Percentiles rank a stretch among this genome's conserved stretches.
phyloP scores from a whole-genome alignment of 2,329 filamentous ascomycete species.

The Karstenula rhodostoma region DNA sequence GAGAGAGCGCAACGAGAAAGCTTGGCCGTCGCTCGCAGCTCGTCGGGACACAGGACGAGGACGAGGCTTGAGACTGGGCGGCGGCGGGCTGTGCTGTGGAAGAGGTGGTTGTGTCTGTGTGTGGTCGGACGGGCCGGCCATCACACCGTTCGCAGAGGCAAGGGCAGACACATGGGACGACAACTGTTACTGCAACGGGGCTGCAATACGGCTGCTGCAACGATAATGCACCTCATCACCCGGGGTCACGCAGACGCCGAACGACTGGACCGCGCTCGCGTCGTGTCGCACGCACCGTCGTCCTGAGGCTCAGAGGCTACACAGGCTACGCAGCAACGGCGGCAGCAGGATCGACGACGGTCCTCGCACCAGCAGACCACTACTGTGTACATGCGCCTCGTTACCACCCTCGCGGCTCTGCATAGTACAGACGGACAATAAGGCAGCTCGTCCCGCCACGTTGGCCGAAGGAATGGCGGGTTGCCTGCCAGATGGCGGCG shows the following conservation, averaged over 20 bases:
- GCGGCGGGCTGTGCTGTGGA: background rate
- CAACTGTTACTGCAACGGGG: conserved; percentile 3
- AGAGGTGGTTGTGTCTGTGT: background rate
- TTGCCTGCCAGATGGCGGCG: conserved; percentile 25
- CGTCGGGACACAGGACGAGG: conserved; percentile 23
- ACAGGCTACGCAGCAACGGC: conserved; percentile 17
- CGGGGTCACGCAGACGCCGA: conserved; percentile 4
- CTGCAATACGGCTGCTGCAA: conserved; percentile 6
- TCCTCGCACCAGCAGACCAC: conserved; percentile 24
- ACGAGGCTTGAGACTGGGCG: background rate
- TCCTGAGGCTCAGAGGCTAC: background rate
- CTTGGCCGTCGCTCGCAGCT: conserved; percentile 23
- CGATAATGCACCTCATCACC: conserved; percentile 17
- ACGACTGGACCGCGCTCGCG: conserved; percentile 3
- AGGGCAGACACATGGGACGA: conserved; percentile 7
- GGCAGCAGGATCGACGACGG: conserved; percentile 24
- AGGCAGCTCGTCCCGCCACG: conserved; percentile 35
- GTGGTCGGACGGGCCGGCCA: background rate
- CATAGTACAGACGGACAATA: conserved; percentile 24
- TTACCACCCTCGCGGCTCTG: conserved; percentile 28
- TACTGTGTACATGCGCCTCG: conserved; percentile 36
- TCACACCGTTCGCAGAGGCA: conserved; percentile 9
- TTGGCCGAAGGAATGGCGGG: conserved; percentile 32
- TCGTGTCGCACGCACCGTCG: conserved; percentile 13
- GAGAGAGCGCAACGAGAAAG: conserved; percentile 19